Evolutionary conservation across 2,329 filamentous ascomycete genomes (phyloP).

Genomic region (Coniella lustricola): DNA sequence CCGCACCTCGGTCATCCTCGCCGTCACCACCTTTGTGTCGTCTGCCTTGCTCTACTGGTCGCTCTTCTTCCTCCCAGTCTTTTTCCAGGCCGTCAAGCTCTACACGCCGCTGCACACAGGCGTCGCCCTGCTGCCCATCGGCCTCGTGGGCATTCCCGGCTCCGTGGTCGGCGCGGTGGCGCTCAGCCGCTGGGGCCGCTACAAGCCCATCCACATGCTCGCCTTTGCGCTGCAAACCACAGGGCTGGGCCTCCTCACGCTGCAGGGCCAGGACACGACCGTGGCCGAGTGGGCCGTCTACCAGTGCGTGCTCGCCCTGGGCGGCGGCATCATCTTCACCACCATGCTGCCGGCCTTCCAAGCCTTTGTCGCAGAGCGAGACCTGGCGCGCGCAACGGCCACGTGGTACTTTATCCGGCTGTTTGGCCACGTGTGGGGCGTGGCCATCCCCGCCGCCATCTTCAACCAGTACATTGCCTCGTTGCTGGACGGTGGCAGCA

Average conservation of each 20-base stretch:
- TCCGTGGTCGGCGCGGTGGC: constrained; percentile 2
- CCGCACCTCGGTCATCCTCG: constrained; percentile 11
- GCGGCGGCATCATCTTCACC: constrained; percentile 33
- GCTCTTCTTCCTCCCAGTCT: constrained; percentile 14
- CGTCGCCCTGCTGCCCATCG: background rate
- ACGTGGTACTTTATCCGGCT: constrained; percentile 37
- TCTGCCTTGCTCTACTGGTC: background rate
- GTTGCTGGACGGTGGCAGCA: too few species aligned
- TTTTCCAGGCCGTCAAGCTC: constrained; percentile 4
- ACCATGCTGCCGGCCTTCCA: constrained; percentile 35
- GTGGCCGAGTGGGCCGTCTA: constrained; percentile 33
- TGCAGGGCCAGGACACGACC: constrained; percentile 27
- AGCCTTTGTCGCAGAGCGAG: constrained; percentile 28
- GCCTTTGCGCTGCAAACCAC: constrained; percentile 6
- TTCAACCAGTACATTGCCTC: too few species aligned
- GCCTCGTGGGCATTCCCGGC: constrained; percentile 18
- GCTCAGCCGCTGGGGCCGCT: constrained; percentile 23
- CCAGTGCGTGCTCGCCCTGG: constrained; percentile 32
- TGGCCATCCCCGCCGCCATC: constrained; percentile 36
- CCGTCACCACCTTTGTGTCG: constrained; percentile 11
- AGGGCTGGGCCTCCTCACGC: constrained; percentile 21
- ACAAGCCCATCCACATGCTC: constrained; percentile 25
- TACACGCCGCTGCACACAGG: constrained; percentile 23
- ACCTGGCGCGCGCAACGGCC: constrained; percentile 29
- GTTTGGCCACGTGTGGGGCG: constrained; percentile 38